Percentiles rank a stretch among this genome's conserved stretches.
These are phyloP conservation scores for Monosporascus sp. DNA, from an alignment of 2,329 filamentous ascomycete species.

Conservation along the genomic window DNA sequence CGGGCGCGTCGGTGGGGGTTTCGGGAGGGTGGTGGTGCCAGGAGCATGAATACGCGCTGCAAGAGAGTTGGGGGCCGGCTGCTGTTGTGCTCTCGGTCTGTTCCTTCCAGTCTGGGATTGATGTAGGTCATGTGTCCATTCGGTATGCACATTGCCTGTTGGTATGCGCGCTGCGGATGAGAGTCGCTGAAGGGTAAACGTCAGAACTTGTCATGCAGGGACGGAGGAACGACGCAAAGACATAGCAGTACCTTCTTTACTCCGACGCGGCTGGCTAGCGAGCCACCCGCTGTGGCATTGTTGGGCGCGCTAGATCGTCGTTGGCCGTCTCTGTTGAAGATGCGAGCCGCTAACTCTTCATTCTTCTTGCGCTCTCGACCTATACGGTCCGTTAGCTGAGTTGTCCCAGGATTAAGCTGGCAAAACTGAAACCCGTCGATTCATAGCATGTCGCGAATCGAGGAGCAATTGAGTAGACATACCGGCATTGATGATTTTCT, in stretches of 20 bases:
- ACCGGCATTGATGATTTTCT: conserved; percentile 52
- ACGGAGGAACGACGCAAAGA: neutral
- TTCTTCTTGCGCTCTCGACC: conserved; percentile 67
- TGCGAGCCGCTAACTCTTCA: conserved; percentile 64
- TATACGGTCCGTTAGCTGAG: conserved; percentile 20
- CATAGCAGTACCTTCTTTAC: conserved; percentile 57
- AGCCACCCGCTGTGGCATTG: conserved; percentile 43
- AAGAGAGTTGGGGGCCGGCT: conserved; percentile 34
- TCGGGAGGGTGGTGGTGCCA: conserved; percentile 25
- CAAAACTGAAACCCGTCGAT: neutral
- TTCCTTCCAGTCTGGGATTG: conserved; percentile 36
- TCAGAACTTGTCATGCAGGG: conserved; percentile 4
- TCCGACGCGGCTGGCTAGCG: conserved; percentile 67
- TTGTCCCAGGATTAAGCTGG: neutral
- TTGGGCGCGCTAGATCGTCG: conserved; percentile 53
- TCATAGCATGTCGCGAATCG: neutral
- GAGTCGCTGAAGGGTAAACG: conserved; percentile 27
- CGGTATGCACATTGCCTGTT: conserved; percentile 55
- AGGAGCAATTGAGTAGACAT: conserved; percentile 7
- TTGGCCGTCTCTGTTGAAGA: conserved; percentile 56
- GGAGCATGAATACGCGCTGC: conserved; percentile 41
- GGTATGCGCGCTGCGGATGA: conserved; percentile 29
- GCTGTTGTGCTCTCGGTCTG: conserved; percentile 33
- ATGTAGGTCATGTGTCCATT: conserved; percentile 70
- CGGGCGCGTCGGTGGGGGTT: conserved; percentile 19